Evolutionary conservation across 371 early-diverging fungal genomes (phyloP), one percentile per base, ranked within the genome.

Genomic region (Batkoa obscura): DNA sequence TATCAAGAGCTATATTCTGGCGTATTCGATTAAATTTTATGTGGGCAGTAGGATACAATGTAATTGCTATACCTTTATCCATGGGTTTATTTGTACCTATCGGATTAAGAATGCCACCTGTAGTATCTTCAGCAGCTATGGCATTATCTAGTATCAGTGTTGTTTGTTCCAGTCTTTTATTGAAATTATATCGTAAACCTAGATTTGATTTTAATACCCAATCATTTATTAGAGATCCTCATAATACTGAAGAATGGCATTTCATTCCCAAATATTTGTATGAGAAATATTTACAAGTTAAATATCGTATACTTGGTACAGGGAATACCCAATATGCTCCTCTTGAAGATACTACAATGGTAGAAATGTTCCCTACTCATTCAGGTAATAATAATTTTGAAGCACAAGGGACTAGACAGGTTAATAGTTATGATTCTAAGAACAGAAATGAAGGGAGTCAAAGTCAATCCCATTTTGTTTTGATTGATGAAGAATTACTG

Each of bases 41-140:
- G 2, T 94, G 90, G 89, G 94, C 95, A 0, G 80, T 80, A 54
- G 55, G 86, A 2, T 92, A 90, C 71, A 95, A 95, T 61, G 42
- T 91, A 17, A 56, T 90, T 10, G 88, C 88, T 57, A 84, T 96
- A 45, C 97, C 97, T 1, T 59, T 93, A 1, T 96, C 96, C 13
- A 93, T 92, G 93, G 95, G 97, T 6, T 41, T 91, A 12, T 78
- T 86, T 50, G 62, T 87, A 43, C 93, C 96, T 0, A 76, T 83
- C 75, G 86, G 90, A 1, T 68, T 80, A 35, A 77, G 78, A 54
- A 59, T 94, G 51, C 92, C 82, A 50, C 90, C 97, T 0, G 89
- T 93, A 83, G 67, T 89, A 65, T 89, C 94, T 0, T 93, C 92
- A 36, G 69, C 86, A 62, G 90, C 92, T 43, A 96, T 96, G 97